These are phyloP conservation scores for Zea luxurians DNA, from an alignment of 176 grass and related monocot species.

Conservation along the genomic window DNA sequence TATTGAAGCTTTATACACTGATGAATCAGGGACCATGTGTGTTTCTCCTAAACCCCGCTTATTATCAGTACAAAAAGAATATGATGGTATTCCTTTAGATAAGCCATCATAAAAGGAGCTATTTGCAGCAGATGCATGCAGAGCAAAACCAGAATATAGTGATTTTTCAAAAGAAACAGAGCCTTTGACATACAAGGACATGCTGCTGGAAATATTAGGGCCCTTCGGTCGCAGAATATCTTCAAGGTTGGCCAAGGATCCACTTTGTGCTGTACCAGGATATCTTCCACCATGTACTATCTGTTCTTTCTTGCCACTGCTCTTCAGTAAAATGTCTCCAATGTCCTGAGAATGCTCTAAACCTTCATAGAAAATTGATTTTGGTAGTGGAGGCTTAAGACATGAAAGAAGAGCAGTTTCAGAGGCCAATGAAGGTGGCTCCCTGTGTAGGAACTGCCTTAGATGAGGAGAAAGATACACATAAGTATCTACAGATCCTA, in stretches of 20 bases:
- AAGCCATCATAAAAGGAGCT: constrained; percentile 84
- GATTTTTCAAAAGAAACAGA: constrained; percentile 67
- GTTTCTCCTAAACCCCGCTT: constrained; percentile 54
- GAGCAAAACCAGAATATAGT: constrained; percentile 58
- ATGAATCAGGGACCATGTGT: constrained; percentile 50
- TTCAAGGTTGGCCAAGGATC: constrained; percentile 25
- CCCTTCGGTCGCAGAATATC: constrained; percentile 49
- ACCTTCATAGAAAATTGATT: constrained; percentile 79
- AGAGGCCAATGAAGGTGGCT: constrained; percentile 71
- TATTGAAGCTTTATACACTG: constrained; percentile 48
- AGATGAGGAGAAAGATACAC: constrained; percentile 85
- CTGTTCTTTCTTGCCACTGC: constrained; percentile 54
- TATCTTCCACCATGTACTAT: constrained; percentile 47
- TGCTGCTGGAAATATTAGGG: constrained; percentile 43
- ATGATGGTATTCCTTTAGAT: constrained; percentile 87
- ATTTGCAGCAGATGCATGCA: constrained; percentile 62
- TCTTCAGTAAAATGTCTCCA: constrained; percentile 59
- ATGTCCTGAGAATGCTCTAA: constrained; percentile 75
- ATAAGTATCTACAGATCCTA: constrained; percentile 86
- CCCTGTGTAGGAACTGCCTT: constrained; percentile 71
- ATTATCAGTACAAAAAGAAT: constrained; percentile 76
- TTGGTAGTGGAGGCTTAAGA: constrained; percentile 82
- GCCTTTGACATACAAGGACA: constrained; percentile 54
- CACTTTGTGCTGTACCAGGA: constrained; percentile 35
- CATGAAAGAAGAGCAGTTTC: constrained; percentile 70